Base-by-base conservation (phyloP, 2,329 filamentous ascomycete species). In the Stagonosporopsis rhizophila region DNA sequence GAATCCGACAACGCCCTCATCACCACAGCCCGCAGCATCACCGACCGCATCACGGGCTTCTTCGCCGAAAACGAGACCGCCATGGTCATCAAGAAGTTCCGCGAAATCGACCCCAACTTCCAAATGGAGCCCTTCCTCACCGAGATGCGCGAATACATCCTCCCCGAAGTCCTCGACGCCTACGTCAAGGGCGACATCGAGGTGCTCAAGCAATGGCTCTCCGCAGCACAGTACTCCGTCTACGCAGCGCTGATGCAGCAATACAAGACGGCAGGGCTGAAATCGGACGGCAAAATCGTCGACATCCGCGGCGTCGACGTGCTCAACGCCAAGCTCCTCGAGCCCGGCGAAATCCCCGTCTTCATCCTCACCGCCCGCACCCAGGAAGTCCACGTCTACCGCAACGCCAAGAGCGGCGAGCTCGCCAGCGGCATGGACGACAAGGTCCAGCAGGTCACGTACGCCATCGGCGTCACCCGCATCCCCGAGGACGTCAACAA, bases 21-120 rank as follows among this genome's bases (percentile, higher is more conserved):
- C 62, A 90, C 88, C 42, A 98, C 94, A 0, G 95, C 93, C 1
- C 89, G 95, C 73, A 92, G 91, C 75, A 96, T 99, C 67, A 94
- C 93, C 28, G 95, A 99, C 76, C 87, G 90, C 55, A 87, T 99
- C 35, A 92, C 90, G 42, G 92, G 95, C 25, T 99, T 97, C 81
- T 99, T 99, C 66, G 95, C 95, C 60, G 95, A 99, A 78, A 99
- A 98, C 76, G 95, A 99, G 81, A 97, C 92, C 0, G 95, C 95
- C 27, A 89, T 89, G 85, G 95, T 99, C 32, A 96, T 98, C 81
- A 98, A 97, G 82, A 96, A 94, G 77, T 96, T 99, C 83, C 89
- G 94, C 42, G 86, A 93, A 68, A 97, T 98, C 87, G 95, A 99
- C 68, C 94, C 95, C 5, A 85, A 84, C 64, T 99, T 99, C 83